Evolutionary conservation across 805 yeast species (phyloP).

Genomic region (Suhomyces kilbournensis): DNA sequence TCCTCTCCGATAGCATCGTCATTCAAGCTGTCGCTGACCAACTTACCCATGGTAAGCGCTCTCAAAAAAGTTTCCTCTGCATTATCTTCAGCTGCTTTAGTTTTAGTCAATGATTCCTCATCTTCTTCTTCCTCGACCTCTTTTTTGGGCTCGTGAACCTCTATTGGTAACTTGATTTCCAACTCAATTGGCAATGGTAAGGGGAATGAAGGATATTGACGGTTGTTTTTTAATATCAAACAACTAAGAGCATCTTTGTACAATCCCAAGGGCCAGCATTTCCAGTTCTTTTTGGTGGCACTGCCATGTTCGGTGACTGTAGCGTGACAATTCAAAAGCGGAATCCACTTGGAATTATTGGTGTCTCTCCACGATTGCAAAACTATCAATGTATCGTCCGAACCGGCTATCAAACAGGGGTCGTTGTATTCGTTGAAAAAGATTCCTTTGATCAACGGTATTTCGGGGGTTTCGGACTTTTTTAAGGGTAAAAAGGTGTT

Average conservation of each 20-base stretch:
- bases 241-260: slow-evolving; percentile 69
- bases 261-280: slow-evolving; percentile 86
- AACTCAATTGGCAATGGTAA: slow-evolving; percentile 80
- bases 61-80: slow-evolving; percentile 68
- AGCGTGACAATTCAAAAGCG: slow-evolving; percentile 61
- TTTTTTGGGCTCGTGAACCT: slow-evolving; percentile 12
- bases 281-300: slow-evolving; percentile 53
- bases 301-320: slow-evolving; percentile 45
- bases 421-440: slow-evolving; percentile 88
- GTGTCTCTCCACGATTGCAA: slow-evolving; percentile 77
- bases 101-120: slow-evolving; percentile 19
- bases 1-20: slow-evolving; percentile 22
- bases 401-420: slow-evolving; percentile 79
- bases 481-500: slow-evolving; percentile 37
- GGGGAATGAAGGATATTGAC: slow-evolving; percentile 75
- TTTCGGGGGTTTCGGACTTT: slow-evolving; percentile 14
- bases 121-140: slow-evolving; percentile 27
- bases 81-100: slow-evolving; percentile 23
- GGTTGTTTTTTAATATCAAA: slow-evolving; percentile 64
- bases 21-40: slow-evolving; percentile 52
- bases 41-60: slow-evolving; percentile 57
- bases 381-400: slow-evolving; percentile 66
- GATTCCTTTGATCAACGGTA: slow-evolving; percentile 55
- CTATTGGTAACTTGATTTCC: slow-evolving; percentile 64
- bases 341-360: slow-evolving; percentile 82